Conservation (phyloP, 768 basidiomycete species). For the Russula olivacea region DNA sequence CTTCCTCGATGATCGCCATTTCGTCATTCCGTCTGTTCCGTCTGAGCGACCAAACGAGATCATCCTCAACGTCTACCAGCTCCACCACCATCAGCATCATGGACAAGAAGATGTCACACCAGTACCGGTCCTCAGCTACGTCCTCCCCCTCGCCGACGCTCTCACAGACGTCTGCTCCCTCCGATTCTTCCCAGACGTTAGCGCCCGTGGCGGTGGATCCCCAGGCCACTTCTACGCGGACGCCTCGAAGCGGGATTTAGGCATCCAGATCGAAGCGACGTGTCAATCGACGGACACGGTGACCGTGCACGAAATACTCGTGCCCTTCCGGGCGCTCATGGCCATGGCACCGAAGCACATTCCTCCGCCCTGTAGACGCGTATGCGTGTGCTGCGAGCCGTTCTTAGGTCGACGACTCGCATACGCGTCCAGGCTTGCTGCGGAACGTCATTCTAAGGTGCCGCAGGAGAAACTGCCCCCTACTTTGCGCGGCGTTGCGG, state of each 20-base stretch:
- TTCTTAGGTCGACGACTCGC: conserved; percentile 2
- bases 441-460: not conserved
- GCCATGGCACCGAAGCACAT: not conserved
- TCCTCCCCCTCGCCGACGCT: not conserved
- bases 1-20: conserved; percentile 3
- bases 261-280: conserved; percentile 8
- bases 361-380: not conserved
- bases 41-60: not conserved
- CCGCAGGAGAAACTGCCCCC: not conserved
- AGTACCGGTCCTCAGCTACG: not conserved
- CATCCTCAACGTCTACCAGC: not conserved
- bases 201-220: conserved; percentile 1
- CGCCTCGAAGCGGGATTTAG: not conserved
- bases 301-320: conserved; percentile 2
- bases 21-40: not conserved
- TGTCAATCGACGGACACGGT: not conserved
- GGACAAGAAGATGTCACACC: not conserved
- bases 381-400: not conserved
- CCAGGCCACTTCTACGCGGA: conserved; percentile 8
- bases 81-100: not conserved
- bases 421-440: not conserved
- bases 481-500: not conserved
- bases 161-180: not conserved
- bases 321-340: conserved; percentile 5
- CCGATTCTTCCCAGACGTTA: conserved; percentile 10